A percentile compares a stretch with the other conserved stretches of the same genome.
Conservation (phyloP, 2,329 filamentous ascomycete genomes). For the Aspergillus felis region DNA sequence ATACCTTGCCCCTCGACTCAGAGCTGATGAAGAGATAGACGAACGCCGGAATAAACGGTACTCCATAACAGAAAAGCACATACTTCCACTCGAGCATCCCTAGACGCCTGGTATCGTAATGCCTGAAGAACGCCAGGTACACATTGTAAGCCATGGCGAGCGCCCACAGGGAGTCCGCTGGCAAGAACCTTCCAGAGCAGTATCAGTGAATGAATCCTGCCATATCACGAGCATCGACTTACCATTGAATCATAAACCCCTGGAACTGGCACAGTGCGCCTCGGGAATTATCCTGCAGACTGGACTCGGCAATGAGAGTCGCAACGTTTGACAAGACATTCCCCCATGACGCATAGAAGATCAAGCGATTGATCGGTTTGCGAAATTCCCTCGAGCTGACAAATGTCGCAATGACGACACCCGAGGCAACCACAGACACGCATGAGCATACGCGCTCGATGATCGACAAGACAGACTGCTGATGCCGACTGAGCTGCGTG, state of each 20-base stretch:
- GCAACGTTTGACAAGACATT: constrained; percentile 71
- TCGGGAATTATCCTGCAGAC: constrained; percentile 45
- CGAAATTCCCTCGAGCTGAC: constrained; percentile 14
- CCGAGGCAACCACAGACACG: constrained; percentile 15
- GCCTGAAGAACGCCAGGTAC: constrained; percentile 69
- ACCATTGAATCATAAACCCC: constrained; percentile 75
- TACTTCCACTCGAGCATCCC: constrained; percentile 66
- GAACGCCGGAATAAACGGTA: constrained; percentile 64
- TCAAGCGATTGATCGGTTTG: constrained; percentile 64
- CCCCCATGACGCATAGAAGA: constrained; percentile 74
- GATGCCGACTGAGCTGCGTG: not conserved
- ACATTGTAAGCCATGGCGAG: constrained; percentile 77
- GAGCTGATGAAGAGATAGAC: constrained; percentile 60
- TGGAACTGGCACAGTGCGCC: constrained; percentile 67
- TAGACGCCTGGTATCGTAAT: constrained; percentile 60
- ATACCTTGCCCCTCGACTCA: constrained; percentile 51
- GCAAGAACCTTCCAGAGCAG: constrained; percentile 58
- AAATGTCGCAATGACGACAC: constrained; percentile 20
- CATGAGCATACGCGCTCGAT: constrained; percentile 18
- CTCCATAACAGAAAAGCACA: constrained; percentile 62
- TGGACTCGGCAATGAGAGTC: constrained; percentile 64
- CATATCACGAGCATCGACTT: constrained; percentile 25
- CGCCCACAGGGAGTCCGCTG: constrained; percentile 68
- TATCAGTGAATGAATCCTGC: not conserved
- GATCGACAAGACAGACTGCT: constrained; percentile 6